Base-by-base conservation (phyloP, 495 filamentous ascomycete genomes). In the Thozetella sp. region DNA sequence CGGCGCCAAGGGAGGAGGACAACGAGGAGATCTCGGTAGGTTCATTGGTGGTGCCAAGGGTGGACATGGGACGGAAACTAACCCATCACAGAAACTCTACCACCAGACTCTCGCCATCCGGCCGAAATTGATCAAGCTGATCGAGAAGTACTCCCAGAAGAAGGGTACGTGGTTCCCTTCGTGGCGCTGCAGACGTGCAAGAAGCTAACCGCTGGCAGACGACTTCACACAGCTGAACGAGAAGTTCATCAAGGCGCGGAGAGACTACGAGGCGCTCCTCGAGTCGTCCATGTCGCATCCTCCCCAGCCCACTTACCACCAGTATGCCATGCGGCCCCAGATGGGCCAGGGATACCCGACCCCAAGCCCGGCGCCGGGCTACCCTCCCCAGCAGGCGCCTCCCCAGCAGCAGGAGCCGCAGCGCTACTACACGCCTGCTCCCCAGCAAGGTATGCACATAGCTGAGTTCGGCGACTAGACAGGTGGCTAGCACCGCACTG, bases 131-230 rank as follows among this genome's bases (percentile, higher is more conserved):
- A 98, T 99, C 69, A 96, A 99, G 76, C 76, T 99, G 50, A 99
- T 99, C 74, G 95, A 96, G 55, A 99, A 98, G 76, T 99, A 99
- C 66, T 97, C 95, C 15, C 95, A 99, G 69, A 98, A 97, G 86
- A 99, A 99, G 76, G 95, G 93, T 95, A 80, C 57, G 67, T 51
- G 3, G 22, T 13, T 13, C 25, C n/a, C 17, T n/a, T n/a, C 15
- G 43, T 56, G 0, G 25, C 13, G 51, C n/a, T 22, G 1, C 53
- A 15, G 4, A 9, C 22, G 50, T 24, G 20, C 2, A 22, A 17
- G 20, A 26, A 24, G 51, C 65, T 73, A 52, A 74, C 62, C 17
- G 1, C 4, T 4, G n/a, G 22, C 60, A 97, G 93, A 99, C 75
- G 95, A 99, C 68, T 97, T 99, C 69, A 97, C 94, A 2, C 93